Conservation (phyloP, 148 eudicot genomes). For the Chenopodium formosanum region DNA sequence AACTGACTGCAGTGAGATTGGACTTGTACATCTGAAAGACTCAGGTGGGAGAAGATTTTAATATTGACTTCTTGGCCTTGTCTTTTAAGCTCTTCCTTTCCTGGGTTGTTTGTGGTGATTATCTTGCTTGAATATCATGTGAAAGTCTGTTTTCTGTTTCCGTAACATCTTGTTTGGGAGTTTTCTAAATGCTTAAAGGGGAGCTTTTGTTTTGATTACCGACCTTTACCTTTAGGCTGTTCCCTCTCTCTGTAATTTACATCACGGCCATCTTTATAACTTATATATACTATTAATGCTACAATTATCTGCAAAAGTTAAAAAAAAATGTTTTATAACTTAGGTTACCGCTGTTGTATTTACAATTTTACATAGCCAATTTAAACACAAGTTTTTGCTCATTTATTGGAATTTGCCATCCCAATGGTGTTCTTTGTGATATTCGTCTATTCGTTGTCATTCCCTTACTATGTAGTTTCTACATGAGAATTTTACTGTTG, state of each 20-base stretch:
- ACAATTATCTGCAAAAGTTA: not conserved
- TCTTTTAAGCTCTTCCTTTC: not conserved
- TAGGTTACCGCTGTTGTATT: not conserved
- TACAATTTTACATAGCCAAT: not conserved
- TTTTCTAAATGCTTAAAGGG: not conserved
- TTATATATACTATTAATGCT: not conserved
- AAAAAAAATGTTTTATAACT: no score
- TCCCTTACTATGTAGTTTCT: not conserved
- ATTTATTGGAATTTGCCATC: not conserved
- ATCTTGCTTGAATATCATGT: not conserved
- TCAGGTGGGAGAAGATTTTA: slow-evolving; percentile 46
- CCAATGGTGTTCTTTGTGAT: not conserved
- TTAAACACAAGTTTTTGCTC: not conserved
- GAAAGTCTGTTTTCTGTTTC: not conserved
- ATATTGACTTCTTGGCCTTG: not conserved
- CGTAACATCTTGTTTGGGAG: not conserved
- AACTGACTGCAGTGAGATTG: slow-evolving; percentile 89
- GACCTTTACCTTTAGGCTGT: not conserved
- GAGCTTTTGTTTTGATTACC: not conserved
- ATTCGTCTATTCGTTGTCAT: not conserved
- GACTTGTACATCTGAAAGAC: slow-evolving; percentile 63
- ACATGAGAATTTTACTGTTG: not conserved
- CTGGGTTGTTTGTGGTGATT: not conserved
- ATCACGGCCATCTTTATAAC: not conserved
- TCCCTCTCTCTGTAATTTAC: not conserved